These are phyloP conservation scores for Coemansia reversa DNA, from an alignment of 192 early-diverging fungal species.

Conservation along the genomic window DNA sequence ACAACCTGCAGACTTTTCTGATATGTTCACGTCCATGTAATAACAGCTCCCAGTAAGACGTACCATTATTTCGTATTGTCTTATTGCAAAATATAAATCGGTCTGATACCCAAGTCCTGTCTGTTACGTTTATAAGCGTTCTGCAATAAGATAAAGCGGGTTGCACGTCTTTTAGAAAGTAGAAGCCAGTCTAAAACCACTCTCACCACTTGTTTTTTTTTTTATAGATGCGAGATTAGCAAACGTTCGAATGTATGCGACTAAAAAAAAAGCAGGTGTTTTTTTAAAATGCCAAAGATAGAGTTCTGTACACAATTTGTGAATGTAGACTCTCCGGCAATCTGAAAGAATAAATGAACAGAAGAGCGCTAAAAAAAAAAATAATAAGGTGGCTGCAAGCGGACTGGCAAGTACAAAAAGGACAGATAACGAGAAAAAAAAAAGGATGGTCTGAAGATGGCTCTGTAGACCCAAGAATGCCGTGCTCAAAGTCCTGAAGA, in stretches of 20 bases:
- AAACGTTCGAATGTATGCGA: background rate
- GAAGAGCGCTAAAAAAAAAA: background rate
- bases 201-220: background rate
- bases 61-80: conserved; percentile 3
- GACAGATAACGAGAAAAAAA: conserved; percentile 5
- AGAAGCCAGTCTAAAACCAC: too few species aligned
- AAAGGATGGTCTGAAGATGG: background rate
- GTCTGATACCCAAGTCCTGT: background rate
- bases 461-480: background rate
- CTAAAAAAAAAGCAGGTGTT: background rate
- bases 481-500: background rate
- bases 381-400: conserved; percentile 7
- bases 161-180: background rate
- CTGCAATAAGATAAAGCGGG: background rate
- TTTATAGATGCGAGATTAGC: background rate
- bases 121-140: background rate
- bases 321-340: background rate
- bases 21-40: background rate
- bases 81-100: background rate
- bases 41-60: background rate
- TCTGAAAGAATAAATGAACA: background rate
- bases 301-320: too few species aligned
- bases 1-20: background rate
- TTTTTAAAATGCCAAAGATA: background rate
- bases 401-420: conserved; percentile 4